Evolutionary conservation across 257 asterid genomes (phyloP), one percentile per base, ranked within the genome.

Genomic region (Solanum clarkiae): DNA sequence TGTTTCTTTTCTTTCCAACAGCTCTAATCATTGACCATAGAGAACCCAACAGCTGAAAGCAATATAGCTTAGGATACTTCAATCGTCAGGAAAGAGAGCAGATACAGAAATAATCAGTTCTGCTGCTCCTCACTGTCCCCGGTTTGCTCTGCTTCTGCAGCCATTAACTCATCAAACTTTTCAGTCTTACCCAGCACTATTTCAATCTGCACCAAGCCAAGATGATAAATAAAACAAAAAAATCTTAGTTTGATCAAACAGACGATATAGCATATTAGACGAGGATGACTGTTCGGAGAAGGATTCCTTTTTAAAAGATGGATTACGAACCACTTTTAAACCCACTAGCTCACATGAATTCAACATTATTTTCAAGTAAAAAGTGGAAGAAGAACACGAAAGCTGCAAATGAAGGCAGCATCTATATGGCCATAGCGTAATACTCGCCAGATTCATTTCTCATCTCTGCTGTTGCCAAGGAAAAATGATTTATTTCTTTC

Each of bases 141-240:
- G 63, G 32, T 81, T 79, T 87, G 88, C 71, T 87, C 94, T 32
- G 92, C 92, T 84, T 93, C 94, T 53, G 89, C 92, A 20, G 95
- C 95, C 93, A 93, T 90, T 82, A 93, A 80, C 74, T 90, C 95
- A 53, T 92, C 94, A 53, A 90, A 91, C 55, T 88, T 81, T 42
- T 86, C 91, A 0, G 95, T 89, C 84, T 92, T 92, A 24, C 92
- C 94, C 79, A 92, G 77, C 80, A 87, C 63, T 62, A 93, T 84
- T 86, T 93, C 97, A 86, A 92, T 92, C 95, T 93, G 79, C 88
- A 87, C 56, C 62, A 82, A 36, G 10, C 59, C 40, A 69, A 81
- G 29, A 36, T 54, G 40, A 72, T 29, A 32, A 71, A 70, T 45
- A 22, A 26, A 72, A 68, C 32, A 20, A 15, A 77, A 62, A 69